Percentiles rank a stretch among this genome's conserved stretches.
These are phyloP conservation scores for Sophora flavescens DNA, from an alignment of 306 rosid species.

Conservation along the genomic window DNA sequence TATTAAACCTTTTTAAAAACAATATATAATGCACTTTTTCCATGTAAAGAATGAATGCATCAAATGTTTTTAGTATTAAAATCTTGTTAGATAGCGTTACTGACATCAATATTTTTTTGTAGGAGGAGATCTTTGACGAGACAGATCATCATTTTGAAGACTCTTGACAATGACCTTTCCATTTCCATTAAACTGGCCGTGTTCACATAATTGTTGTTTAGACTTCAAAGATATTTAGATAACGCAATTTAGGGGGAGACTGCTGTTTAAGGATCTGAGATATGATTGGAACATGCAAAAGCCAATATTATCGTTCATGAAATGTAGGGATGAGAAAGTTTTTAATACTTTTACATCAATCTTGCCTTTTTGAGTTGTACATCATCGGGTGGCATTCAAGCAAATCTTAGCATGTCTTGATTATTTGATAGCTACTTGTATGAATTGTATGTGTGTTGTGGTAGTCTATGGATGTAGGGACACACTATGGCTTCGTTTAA, in stretches of 20 bases:
- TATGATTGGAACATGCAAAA: conserved; percentile 23
- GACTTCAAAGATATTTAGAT: conserved; percentile 29
- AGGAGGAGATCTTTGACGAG: conserved; percentile 66
- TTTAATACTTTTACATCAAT: conserved; percentile 17
- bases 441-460: background rate
- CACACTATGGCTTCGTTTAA: background rate
- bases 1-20: no score
- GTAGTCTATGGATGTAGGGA: background rate
- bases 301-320: conserved; percentile 9
- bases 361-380: conserved; percentile 27
- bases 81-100: conserved; percentile 1
- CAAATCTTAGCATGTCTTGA: background rate
- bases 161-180: conserved; percentile 56
- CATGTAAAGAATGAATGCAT: no score
- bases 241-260: conserved; percentile 33
- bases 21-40: no score
- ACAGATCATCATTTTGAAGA: conserved; percentile 71
- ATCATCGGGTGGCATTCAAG: conserved; percentile 16
- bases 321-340: conserved; percentile 39
- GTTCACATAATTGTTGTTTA: conserved; percentile 29
- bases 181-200: conserved; percentile 18
- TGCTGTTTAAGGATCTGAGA: conserved; percentile 24
- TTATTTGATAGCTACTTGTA: background rate
- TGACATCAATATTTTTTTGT: conserved; percentile 34
- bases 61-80: no score